Conservation (phyloP, 306 rosid species). For the Spatholobus suberectus region DNA sequence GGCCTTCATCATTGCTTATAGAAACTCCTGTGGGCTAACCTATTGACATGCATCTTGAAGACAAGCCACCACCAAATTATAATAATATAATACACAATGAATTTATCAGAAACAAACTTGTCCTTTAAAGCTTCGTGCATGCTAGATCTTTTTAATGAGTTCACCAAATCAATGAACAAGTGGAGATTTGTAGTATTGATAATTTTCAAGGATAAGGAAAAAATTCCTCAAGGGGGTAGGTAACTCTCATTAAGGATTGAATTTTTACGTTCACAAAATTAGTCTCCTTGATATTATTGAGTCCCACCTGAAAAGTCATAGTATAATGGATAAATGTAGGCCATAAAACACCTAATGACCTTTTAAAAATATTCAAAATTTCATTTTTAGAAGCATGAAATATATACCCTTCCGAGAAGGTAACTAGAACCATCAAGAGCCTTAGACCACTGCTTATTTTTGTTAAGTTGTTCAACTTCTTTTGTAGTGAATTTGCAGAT, state of each 20-base stretch:
- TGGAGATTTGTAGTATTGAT: slow-evolving; percentile 80
- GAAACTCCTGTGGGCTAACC: slow-evolving; percentile 98
- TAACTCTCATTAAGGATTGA: slow-evolving; percentile 95
- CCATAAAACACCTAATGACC: slow-evolving; percentile 10
- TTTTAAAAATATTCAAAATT: slow-evolving; percentile 9
- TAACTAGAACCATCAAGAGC: slow-evolving; percentile 98
- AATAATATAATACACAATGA: slow-evolving; percentile 2
- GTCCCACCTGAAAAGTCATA: slow-evolving; percentile 71
- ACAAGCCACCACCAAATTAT: slow-evolving; percentile 26
- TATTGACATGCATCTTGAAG: slow-evolving; percentile 46
- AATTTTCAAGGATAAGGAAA: slow-evolving; percentile 89
- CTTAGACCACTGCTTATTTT: slow-evolving; percentile 95
- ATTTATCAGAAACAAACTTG: slow-evolving; percentile 65
- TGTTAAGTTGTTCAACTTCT: slow-evolving; percentile 87
- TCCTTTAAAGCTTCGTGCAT: slow-evolving; percentile 94
- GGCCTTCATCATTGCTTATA: slow-evolving; percentile 98
- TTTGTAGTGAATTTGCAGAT: slow-evolving; percentile 71
- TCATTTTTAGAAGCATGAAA: slow-evolving; percentile 30
- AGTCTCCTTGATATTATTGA: slow-evolving; percentile 94
- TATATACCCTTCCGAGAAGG: slow-evolving; percentile 94
- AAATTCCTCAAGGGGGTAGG: slow-evolving; percentile 93
- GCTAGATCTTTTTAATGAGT: slow-evolving; percentile 98
- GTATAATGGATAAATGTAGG: slow-evolving; percentile 36
- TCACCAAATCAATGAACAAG: slow-evolving; percentile 98
- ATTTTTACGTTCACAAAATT: slow-evolving; percentile 97